These are phyloP conservation scores for Phytophthora cajani DNA, from an alignment of 352 stramenopile species.

Conservation along the genomic window DNA sequence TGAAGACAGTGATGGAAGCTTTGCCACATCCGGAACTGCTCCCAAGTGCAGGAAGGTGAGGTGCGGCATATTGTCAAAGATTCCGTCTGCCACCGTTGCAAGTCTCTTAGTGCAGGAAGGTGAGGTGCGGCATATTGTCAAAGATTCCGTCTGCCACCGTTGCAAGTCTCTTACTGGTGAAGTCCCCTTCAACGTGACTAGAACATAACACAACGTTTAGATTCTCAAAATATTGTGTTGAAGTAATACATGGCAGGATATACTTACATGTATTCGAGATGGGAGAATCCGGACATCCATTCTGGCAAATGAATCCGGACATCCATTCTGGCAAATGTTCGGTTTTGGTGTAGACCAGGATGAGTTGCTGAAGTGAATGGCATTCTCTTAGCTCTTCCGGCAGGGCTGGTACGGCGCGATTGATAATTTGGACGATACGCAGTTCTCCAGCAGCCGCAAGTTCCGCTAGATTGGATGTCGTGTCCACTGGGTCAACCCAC, in stretches of 20 bases:
- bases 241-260: not conserved
- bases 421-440: conserved; percentile 48
- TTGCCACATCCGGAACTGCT: conserved; percentile 28
- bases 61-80: conserved; percentile 45
- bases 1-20: conserved; percentile 38
- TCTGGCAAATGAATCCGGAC: conserved; percentile 34
- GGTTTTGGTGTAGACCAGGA: conserved; percentile 42
- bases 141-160: conserved; percentile 34
- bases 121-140: conserved; percentile 41
- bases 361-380: conserved; percentile 32
- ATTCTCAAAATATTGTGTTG: not conserved
- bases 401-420: conserved; percentile 36
- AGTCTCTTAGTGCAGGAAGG: conserved; percentile 39
- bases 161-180: conserved; percentile 29
- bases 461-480: conserved; percentile 23
- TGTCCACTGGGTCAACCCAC: conserved; percentile 39
- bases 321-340: conserved; percentile 25
- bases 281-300: conserved; percentile 26
- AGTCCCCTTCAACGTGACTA: conserved; percentile 45
- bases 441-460: conserved; percentile 40
- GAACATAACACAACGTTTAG: not conserved
- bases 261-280: conserved; percentile 43
- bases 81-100: conserved; percentile 14
- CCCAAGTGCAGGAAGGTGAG: conserved; percentile 48
- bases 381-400: conserved; percentile 36